These are phyloP conservation scores for Zygoascus ofunaensis DNA, from an alignment of 805 yeast genomes.

Conservation along the genomic window DNA sequence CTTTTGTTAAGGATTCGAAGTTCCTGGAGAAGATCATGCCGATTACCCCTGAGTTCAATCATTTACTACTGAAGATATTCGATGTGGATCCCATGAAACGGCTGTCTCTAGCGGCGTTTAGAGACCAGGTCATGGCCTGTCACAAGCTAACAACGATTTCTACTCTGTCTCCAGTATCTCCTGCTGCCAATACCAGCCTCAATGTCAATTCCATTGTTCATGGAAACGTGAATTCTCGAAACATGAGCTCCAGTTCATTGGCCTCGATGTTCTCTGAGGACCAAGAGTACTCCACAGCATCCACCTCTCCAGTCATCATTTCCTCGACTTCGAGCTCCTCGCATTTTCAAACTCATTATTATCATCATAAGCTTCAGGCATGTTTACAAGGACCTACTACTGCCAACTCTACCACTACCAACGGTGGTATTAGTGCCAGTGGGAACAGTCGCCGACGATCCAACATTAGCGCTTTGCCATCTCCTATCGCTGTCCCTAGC, in stretches of 20 bases:
- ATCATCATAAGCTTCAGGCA: neutral
- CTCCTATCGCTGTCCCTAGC: neutral
- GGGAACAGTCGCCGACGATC: neutral
- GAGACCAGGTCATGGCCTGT: slow-evolving; percentile 8
- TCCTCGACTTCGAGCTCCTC: neutral
- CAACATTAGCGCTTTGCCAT: neutral
- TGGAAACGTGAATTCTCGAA: neutral
- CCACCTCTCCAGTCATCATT: neutral
- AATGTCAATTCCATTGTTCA: neutral
- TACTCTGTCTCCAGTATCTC: slow-evolving; percentile 1
- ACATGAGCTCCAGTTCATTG: neutral
- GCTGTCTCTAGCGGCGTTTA: slow-evolving; percentile 10
- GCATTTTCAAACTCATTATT: neutral
- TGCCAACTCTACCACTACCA: too few species aligned
- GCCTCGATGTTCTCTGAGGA: neutral
- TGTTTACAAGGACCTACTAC: neutral
- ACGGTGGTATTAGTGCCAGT: too few species aligned
- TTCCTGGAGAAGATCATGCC: slow-evolving; percentile 64
- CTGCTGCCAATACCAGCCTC: too few species aligned
- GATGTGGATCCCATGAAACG: slow-evolving; percentile 9
- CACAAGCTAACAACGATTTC: slow-evolving; percentile 1
- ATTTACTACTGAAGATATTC: slow-evolving; percentile 12
- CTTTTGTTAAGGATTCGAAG: slow-evolving; percentile 46
- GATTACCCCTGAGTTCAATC: slow-evolving; percentile 51
- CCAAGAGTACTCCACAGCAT: neutral